Conservation (phyloP, 2,329 filamentous ascomycete genomes). For the Pyrenophora seminiperda region DNA sequence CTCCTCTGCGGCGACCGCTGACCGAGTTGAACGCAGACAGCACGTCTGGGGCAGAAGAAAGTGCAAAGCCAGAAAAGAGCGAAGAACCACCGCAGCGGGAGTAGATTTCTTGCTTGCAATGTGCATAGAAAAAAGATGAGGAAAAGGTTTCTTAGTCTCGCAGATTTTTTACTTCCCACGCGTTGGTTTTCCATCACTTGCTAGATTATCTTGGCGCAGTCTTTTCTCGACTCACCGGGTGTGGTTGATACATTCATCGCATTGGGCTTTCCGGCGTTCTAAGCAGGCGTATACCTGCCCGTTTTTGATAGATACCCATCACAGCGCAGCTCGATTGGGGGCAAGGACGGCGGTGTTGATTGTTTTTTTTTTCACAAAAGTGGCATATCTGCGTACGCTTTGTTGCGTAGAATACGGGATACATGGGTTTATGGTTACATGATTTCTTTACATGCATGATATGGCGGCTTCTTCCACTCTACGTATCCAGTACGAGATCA, state of each 20-base stretch:
- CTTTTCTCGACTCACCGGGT: not conserved
- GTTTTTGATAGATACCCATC: conserved; percentile 12
- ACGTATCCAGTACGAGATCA: not conserved
- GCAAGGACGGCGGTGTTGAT: not conserved
- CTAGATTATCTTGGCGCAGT: not conserved
- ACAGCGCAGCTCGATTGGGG: conserved; percentile 15
- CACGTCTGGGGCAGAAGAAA: conserved; percentile 14
- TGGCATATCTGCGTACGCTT: conserved; percentile 2
- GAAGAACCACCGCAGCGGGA: conserved; percentile 7
- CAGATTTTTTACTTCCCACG: not conserved
- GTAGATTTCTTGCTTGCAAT: conserved; percentile 6
- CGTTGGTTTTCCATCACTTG: not conserved
- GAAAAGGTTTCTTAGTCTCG: no score
- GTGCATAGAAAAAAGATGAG: no score
- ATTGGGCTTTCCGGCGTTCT: not conserved
- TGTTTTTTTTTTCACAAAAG: conserved; percentile 5
- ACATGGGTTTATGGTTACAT: conserved; percentile 6
- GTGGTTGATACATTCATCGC: not conserved
- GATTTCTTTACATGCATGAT: not conserved
- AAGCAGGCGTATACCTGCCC: not conserved
- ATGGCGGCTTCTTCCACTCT: no score
- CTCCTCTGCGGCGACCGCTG: conserved; percentile 26
- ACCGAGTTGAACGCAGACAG: conserved; percentile 23
- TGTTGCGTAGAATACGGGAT: conserved; percentile 5
- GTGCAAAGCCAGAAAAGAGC: conserved; percentile 10